Conservation (phyloP, 345 rosid species). For the Populus alba region DNA sequence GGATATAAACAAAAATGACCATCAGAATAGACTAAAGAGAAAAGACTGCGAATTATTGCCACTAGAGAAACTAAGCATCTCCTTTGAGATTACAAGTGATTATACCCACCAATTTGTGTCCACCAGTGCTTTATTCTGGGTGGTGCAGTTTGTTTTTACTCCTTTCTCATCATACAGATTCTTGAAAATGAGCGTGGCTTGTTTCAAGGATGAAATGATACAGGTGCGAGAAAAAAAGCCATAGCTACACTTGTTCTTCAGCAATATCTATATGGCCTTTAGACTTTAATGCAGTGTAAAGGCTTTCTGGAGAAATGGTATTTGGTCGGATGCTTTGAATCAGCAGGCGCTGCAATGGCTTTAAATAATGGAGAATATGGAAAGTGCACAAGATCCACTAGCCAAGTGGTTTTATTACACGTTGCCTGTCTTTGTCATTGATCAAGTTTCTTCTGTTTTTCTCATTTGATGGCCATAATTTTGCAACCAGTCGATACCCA, state of each 20-base stretch:
- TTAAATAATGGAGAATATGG: too few relatives aligned
- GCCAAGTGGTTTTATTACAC: too few relatives aligned
- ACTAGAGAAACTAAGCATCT: conserved; percentile 21
- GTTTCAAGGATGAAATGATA: background rate
- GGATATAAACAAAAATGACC: too few relatives aligned
- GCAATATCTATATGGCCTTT: too few relatives aligned
- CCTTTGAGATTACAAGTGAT: background rate
- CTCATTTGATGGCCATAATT: background rate
- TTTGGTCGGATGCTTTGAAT: too few relatives aligned
- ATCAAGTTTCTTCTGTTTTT: too few relatives aligned
- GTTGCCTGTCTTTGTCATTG: too few relatives aligned
- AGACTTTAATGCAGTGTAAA: too few relatives aligned
- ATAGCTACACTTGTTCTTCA: too few relatives aligned
- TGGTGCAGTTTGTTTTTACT: background rate
- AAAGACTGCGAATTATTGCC: conserved; percentile 22
- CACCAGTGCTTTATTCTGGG: conserved; percentile 2
- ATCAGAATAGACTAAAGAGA: background rate
- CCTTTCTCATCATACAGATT: conserved; percentile 19
- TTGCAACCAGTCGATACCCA: background rate
- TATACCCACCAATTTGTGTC: conserved; percentile 15
- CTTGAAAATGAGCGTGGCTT: conserved; percentile 10
- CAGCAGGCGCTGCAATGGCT: too few relatives aligned
- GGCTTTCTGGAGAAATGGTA: too few relatives aligned
- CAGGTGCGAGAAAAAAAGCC: background rate
- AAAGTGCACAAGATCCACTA: too few relatives aligned